Base-by-base conservation (phyloP, 371 early-diverging fungal genomes). In the Actinomortierella wolfii region DNA sequence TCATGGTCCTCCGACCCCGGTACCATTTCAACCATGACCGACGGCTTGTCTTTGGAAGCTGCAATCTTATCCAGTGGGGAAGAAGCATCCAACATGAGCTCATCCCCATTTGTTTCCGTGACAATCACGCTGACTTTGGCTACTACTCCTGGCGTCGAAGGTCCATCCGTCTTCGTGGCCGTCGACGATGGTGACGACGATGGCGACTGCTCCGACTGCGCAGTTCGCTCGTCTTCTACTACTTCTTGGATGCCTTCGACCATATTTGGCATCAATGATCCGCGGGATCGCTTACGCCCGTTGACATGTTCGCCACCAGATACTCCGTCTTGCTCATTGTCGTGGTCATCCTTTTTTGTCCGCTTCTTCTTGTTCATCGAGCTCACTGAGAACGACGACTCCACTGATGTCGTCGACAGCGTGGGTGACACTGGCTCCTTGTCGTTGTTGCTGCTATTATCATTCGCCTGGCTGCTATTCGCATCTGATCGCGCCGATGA, bases 351-450 rank as follows among this genome's bases (percentile, higher is more conserved):
- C 25, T 40, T 54, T 23, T 39, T 39, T 24, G 54, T 7, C 25
- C 54, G 54, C 54, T 54, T 54, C 54, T 54, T 54, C 21, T 47
- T 47, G 21, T 39, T 43, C 3, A 42, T 41, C 9, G 25, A 9
- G 42, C 54, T 24, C n/a, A 23, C 41, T 9, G 40, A 25, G 54
- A 28, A 3, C 39, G 15, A 26, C 15, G 42, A 15, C 42, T 55
- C 57, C 7, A 60, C 45, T 9, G 60, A 56, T 2, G 60, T 28
- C 9, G 67, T 34, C 21, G 66, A 59, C 23, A 52, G 24, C 28
- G 51, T 28, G n/a, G 51, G 51, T 5, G 51, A 51, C 3, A 28
- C 28, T n/a, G 25, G 58, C 47, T 53, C 47, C 45, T 57, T 67
- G 58, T 58, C 60, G 39, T 21, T 45, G 46, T 17, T 67, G n/a